Evolutionary conservation across 2,329 filamentous ascomycete species (phyloP).

Genomic region (Trichophyton mentagrophytes): DNA sequence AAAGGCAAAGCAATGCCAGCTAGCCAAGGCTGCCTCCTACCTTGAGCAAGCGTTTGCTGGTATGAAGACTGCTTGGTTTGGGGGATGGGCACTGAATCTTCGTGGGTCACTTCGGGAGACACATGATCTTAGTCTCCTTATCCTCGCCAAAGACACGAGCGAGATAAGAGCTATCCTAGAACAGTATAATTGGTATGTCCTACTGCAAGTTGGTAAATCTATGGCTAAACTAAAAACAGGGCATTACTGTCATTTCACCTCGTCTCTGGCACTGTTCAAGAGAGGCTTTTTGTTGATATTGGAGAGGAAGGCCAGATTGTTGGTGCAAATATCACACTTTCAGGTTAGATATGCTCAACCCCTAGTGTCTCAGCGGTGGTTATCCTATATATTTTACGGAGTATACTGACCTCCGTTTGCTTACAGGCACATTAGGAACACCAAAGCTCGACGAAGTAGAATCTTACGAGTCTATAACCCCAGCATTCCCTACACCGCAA

Average conservation of each 20-base stretch:
- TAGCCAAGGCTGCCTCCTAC: constrained; percentile 8
- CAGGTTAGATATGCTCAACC: neutral
- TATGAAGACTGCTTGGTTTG: neutral
- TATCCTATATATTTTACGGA: neutral
- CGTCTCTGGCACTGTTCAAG: neutral
- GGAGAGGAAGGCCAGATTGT: neutral
- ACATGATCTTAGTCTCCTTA: neutral
- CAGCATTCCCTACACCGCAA: constrained; percentile 8
- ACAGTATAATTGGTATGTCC: neutral
- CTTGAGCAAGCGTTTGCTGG: neutral
- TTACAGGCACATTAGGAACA: neutral
- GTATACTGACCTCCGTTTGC: neutral
- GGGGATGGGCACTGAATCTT: neutral
- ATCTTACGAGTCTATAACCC: constrained; percentile 6
- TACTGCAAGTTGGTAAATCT: no score
- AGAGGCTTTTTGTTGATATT: neutral
- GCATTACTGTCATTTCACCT: neutral
- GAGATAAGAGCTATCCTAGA: neutral
- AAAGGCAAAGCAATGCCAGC: constrained; percentile 1
- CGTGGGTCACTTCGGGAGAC: neutral
- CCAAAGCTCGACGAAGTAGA: neutral
- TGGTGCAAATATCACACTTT: neutral
- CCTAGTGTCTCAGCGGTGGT: neutral
- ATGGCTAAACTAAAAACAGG: neutral
- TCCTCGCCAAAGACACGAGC: neutral